Evolutionary conservation across 116 monocot species (phyloP).

Genomic region (Dioscorea cayenensis): DNA sequence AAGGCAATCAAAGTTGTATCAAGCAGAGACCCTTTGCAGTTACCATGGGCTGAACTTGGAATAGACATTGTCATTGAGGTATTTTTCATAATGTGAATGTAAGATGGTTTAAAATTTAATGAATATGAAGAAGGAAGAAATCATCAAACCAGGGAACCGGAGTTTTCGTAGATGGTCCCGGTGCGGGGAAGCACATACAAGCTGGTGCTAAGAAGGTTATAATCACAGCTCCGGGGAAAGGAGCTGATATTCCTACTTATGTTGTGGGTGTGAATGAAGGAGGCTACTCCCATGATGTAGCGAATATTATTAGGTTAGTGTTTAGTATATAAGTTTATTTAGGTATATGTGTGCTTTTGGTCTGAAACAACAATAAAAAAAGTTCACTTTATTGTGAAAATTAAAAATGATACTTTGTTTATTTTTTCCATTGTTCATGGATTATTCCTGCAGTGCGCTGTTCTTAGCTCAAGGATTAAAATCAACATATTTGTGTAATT

Average conservation of each 20-base stretch:
- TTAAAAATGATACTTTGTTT: too few species aligned
- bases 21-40: constrained; percentile 77
- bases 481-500: too few species aligned
- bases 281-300: constrained; percentile 64
- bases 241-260: constrained; percentile 90
- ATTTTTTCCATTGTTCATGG: not conserved
- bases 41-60: constrained; percentile 91
- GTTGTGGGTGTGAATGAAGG: constrained; percentile 94
- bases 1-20: constrained; percentile 85
- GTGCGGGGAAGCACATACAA: constrained; percentile 93
- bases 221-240: constrained; percentile 88
- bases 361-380: too few species aligned
- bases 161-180: constrained; percentile 94
- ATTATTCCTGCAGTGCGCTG: too few species aligned
- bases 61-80: constrained; percentile 99
- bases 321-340: too few species aligned
- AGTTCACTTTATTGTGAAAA: too few species aligned
- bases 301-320: constrained; percentile 74
- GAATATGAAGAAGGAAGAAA: not conserved
- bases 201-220: constrained; percentile 96
- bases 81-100: not conserved
- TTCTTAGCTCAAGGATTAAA: too few species aligned
- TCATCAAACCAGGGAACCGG: constrained; percentile 63
- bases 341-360: too few species aligned
- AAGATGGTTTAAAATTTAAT: not conserved